Evolutionary conservation across 768 basidiomycete species (phyloP).

Genomic region (Tremella fuciformis): DNA sequence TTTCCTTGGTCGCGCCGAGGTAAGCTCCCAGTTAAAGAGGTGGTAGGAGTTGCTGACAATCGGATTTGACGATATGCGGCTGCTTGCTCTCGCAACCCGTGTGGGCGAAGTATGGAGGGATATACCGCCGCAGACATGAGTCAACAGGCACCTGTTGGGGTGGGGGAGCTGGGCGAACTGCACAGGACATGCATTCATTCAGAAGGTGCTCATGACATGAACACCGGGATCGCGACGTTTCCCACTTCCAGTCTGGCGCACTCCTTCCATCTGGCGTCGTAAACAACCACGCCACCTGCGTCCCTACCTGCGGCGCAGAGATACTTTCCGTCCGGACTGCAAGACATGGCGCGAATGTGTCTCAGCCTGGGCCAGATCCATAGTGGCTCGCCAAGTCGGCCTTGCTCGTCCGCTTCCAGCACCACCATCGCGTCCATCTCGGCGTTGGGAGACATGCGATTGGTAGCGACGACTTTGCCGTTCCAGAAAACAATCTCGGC

Average conservation of each 20-base stretch:
- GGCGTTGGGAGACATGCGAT: slow-evolving; percentile 27
- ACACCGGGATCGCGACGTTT: too few species aligned
- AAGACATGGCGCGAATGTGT: slow-evolving; percentile 26
- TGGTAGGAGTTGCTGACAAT: too few species aligned
- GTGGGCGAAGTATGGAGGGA: too few species aligned
- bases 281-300: slow-evolving; percentile 24
- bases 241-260: too few species aligned
- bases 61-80: too few species aligned
- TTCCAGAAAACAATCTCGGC: slow-evolving; percentile 30
- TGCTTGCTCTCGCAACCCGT: too few species aligned
- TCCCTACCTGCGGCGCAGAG: slow-evolving; percentile 27
- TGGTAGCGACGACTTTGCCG: slow-evolving; percentile 13
- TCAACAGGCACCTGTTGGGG: too few species aligned
- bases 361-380: slow-evolving; percentile 17
- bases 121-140: too few species aligned
- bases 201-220: too few species aligned
- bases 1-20: slow-evolving; percentile 43
- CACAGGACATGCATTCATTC: too few species aligned
- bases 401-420: slow-evolving; percentile 17
- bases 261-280: slow-evolving; percentile 8
- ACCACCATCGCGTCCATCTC: slow-evolving; percentile 29
- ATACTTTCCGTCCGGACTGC: slow-evolving; percentile 16
- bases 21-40: slow-evolving; percentile 4
- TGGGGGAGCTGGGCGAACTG: too few species aligned
- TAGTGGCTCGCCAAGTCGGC: slow-evolving; percentile 3